A percentile compares a stretch with the other conserved stretches of the same genome.
phyloP scores from a whole-genome alignment of 73 alveolate genomes.

The Paramecium primaurelia region DNA sequence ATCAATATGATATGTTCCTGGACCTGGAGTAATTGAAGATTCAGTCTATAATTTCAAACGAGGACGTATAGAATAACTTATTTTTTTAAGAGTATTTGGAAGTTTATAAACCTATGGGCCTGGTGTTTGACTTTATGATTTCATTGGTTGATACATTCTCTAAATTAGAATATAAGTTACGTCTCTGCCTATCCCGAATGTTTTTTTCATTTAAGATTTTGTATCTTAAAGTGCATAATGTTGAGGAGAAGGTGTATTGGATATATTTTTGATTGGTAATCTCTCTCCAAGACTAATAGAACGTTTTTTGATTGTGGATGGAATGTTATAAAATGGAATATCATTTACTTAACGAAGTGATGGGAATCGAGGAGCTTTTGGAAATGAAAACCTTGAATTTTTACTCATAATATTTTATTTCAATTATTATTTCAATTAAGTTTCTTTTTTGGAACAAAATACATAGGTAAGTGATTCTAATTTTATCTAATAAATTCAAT shows the following conservation, averaged over 20 bases:
- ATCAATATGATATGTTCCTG: not conserved
- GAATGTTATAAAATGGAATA: not conserved
- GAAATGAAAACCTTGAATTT: not conserved
- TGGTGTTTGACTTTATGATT: not conserved
- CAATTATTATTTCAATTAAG: not conserved
- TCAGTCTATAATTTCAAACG: not conserved
- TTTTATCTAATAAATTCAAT: conserved; percentile 84
- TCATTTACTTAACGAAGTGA: not conserved
- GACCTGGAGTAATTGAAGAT: not conserved
- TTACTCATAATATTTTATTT: not conserved
- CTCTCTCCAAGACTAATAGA: not conserved
- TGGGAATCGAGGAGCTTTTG: not conserved
- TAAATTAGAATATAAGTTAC: not conserved
- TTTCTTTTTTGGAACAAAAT: conserved; percentile 75
- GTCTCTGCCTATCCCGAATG: conserved; percentile 34
- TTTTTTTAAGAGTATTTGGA: conserved; percentile 10
- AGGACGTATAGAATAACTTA: not conserved
- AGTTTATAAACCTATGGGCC: not conserved
- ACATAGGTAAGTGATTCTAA: conserved; percentile 92
- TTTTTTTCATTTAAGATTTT: not conserved
- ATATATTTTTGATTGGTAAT: not conserved
- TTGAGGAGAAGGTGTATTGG: not conserved
- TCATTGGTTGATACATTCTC: not conserved
- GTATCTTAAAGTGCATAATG: not conserved
- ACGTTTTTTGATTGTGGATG: not conserved